Evolutionary conservation across 2,329 filamentous ascomycete species (phyloP).

Genomic region (Fusarium sp.): DNA sequence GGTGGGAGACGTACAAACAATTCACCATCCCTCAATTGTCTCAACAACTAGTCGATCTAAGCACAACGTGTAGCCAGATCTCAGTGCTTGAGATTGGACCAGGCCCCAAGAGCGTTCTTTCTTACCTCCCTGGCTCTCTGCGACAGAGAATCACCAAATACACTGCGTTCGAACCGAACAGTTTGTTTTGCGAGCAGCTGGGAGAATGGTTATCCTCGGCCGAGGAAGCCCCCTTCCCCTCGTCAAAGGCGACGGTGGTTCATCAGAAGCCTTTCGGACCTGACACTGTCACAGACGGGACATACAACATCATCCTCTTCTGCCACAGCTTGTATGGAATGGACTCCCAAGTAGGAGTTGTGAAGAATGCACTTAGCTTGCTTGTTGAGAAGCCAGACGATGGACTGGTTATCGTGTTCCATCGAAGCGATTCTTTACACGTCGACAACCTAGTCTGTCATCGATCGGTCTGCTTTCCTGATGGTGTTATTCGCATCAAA

Average conservation of each 20-base stretch:
- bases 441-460: constrained; percentile 64
- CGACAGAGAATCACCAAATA: constrained; percentile 64
- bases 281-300: constrained; percentile 51
- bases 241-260: constrained; percentile 54
- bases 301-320: constrained; percentile 70
- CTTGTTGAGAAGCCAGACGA: constrained; percentile 56
- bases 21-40: constrained; percentile 67
- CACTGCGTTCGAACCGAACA: constrained; percentile 66
- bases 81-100: constrained; percentile 72
- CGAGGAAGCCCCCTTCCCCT: constrained; percentile 56
- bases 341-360: constrained; percentile 60
- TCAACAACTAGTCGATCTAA: constrained; percentile 56
- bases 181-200: constrained; percentile 59
- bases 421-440: constrained; percentile 61
- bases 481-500: constrained; percentile 58
- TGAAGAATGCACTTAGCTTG: constrained; percentile 62
- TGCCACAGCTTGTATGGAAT: constrained; percentile 76
- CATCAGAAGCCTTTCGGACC: constrained; percentile 55
- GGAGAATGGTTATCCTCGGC: constrained; percentile 57
- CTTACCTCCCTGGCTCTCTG: constrained; percentile 58
- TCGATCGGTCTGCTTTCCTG: constrained; percentile 61
- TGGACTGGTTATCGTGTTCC: constrained; percentile 67
- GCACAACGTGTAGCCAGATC: constrained; percentile 57
- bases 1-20: constrained; percentile 59
- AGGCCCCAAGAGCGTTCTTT: constrained; percentile 67